Evolutionary conservation across 2,329 filamentous ascomycete genomes (phyloP).

Genomic region (Phymatotrichopsis omnivora): DNA sequence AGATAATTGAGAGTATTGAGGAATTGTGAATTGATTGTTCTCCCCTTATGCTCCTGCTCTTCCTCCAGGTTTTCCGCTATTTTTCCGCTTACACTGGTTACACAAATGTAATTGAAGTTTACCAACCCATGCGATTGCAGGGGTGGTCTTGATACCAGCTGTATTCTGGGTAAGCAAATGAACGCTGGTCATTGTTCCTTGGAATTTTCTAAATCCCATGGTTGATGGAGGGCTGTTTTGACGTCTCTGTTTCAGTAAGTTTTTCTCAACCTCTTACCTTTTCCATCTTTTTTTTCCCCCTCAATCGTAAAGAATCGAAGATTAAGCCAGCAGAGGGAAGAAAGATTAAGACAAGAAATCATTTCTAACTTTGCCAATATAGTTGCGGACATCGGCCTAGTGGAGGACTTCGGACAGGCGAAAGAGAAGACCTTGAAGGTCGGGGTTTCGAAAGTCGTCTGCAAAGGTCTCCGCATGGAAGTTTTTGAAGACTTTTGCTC

Average conservation of each 20-base stretch:
- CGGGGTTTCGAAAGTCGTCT: slow-evolving; percentile 36
- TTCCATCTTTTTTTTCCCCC: too few relatives aligned
- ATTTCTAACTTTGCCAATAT: slow-evolving; percentile 17
- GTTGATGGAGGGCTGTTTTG: slow-evolving; percentile 44
- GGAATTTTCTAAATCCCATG: slow-evolving; percentile 31
- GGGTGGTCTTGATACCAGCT: slow-evolving; percentile 41
- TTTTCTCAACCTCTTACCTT: background rate
- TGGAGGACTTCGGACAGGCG: slow-evolving; percentile 64
- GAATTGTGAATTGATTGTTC: too few relatives aligned
- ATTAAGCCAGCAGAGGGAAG: too few relatives aligned
- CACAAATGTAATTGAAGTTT: too few relatives aligned
- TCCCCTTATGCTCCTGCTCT: too few relatives aligned
- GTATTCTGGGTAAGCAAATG: slow-evolving; percentile 37
- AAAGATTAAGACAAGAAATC: too few relatives aligned
- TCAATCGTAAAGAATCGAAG: too few relatives aligned
- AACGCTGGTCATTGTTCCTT: background rate
- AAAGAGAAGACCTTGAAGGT: slow-evolving; percentile 55
- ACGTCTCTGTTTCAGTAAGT: slow-evolving; percentile 52
- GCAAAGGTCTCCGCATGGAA: slow-evolving; percentile 57
- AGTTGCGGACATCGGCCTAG: slow-evolving; percentile 64
- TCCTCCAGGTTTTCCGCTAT: too few relatives aligned
- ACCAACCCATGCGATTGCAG: slow-evolving; percentile 25
- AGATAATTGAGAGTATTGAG: too few relatives aligned
- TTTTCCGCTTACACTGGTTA: too few relatives aligned
- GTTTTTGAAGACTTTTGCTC: slow-evolving; percentile 74